These are phyloP conservation scores for Dacryopinax spathularia DNA, from an alignment of 768 basidiomycete genomes.

Conservation along the genomic window DNA sequence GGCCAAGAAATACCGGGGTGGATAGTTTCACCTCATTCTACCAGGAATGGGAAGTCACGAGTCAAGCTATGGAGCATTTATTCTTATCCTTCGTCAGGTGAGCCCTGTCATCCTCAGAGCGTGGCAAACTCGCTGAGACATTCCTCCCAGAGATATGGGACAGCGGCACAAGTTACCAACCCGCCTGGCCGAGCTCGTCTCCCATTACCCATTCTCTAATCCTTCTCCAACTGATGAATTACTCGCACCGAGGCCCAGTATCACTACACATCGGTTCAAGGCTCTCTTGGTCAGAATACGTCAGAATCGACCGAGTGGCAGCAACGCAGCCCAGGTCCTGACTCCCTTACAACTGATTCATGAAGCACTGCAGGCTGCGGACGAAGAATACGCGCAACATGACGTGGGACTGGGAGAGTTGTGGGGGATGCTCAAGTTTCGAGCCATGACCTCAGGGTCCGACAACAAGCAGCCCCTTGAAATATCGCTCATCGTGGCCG, in stretches of 20 bases:
- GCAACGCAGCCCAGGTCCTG: slow-evolving; percentile 27
- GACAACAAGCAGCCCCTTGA: not conserved
- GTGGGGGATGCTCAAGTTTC: not conserved
- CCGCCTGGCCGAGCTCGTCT: slow-evolving; percentile 55
- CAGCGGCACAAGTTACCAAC: slow-evolving; percentile 41
- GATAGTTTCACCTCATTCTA: slow-evolving; percentile 36
- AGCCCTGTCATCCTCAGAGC: slow-evolving; percentile 10
- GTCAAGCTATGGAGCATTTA: slow-evolving; percentile 59
- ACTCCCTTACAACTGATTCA: slow-evolving; percentile 45
- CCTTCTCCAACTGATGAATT: slow-evolving; percentile 24
- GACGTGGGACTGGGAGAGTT: not conserved
- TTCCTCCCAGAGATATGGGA: slow-evolving; percentile 2
- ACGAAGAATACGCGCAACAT: slow-evolving; percentile 17
- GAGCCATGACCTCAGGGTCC: not conserved
- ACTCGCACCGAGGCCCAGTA: slow-evolving; percentile 47
- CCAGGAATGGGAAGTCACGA: slow-evolving; percentile 57
- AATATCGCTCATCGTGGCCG: not conserved
- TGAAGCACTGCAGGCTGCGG: slow-evolving; percentile 41
- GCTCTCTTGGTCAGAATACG: slow-evolving; percentile 57
- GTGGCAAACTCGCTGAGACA: not conserved
- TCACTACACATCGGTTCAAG: slow-evolving; percentile 49
- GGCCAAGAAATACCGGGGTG: not conserved
- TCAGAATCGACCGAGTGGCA: slow-evolving; percentile 32
- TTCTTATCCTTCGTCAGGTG: slow-evolving; percentile 62
- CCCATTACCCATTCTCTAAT: slow-evolving; percentile 47